These are phyloP conservation scores for Penicillium occitanis DNA, from an alignment of 2,329 filamentous ascomycete genomes.

Conservation along the genomic window DNA sequence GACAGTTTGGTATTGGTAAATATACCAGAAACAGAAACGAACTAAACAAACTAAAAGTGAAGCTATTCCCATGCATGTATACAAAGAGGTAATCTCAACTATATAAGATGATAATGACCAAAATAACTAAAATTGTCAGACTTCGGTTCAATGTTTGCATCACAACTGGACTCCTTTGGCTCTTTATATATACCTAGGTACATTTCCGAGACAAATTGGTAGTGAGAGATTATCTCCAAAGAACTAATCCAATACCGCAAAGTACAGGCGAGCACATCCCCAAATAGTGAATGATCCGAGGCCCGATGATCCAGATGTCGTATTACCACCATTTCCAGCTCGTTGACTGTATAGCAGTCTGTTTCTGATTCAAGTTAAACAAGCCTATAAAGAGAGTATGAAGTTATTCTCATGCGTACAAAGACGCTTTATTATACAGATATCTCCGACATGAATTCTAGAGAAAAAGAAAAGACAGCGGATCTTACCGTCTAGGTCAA, in stretches of 20 bases:
- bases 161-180: background rate
- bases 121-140: background rate
- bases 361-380: background rate
- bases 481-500: background rate
- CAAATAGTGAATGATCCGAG: background rate
- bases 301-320: background rate
- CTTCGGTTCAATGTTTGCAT: too few species aligned
- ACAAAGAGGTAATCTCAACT: background rate
- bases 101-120: background rate
- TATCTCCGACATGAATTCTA: background rate
- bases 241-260: background rate
- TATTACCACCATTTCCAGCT: background rate
- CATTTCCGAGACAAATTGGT: background rate
- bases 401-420: background rate
- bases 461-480: background rate
- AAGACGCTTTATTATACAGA: background rate
- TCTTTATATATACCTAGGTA: background rate
- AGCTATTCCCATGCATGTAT: background rate
- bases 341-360: background rate
- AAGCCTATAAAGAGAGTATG: background rate
- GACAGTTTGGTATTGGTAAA: background rate
- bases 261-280: background rate
- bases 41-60: background rate
- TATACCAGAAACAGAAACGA: background rate
- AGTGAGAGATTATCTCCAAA: background rate